Base-by-base conservation (phyloP, 805 yeast species). In the Candida coleopterorum region DNA sequence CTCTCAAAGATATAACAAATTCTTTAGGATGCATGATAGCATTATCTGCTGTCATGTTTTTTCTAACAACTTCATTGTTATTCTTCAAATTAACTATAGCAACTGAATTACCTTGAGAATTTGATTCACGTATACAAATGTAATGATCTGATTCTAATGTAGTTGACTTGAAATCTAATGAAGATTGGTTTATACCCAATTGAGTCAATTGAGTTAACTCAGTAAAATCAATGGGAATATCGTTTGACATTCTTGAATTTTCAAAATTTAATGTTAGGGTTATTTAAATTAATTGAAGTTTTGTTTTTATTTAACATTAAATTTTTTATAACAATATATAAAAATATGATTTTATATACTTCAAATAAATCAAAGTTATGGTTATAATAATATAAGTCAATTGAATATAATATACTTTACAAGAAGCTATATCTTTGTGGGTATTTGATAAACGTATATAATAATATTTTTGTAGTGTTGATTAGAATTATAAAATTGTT, bases 21-120 rank as follows among this genome's bases (percentile, higher is more conserved):
- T 82, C 79, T n/a, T 65, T 55, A 23, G 98, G 97, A 62, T 88
- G 94, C 93, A 93, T 81, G 56, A 93, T 93, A 34, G 97, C 97
- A 44, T 88, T 85, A 64, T 93, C 99, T 30, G 98, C 99, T 38
- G 85, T 75, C 96, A 93, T 93, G 60, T 85, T 84, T 64, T 93
- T 90, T 56, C 94, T 80, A 16, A 85, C 82, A 42, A 89, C 78
- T 50, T 77, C 75, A 62, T 85, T 85, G 67, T 79, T 79, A 56
- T 85, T 79, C 46, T 77, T 72, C 53, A 93, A 72, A 56, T 93
- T 94, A 44, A 93, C 77, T 52, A 93, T 93, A 29, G 96, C 96
- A 37, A 94, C 97, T n/a, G 93, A 74, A 63, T 87, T 89, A 43
- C 90, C 80, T 25, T 45, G 48, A 31, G 77, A 74, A 34, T 56